A percentile compares a stretch with the other conserved stretches of the same genome.
phyloP scores from a whole-genome alignment of 2,329 filamentous ascomycete genomes.

The Venturia carpophila region DNA sequence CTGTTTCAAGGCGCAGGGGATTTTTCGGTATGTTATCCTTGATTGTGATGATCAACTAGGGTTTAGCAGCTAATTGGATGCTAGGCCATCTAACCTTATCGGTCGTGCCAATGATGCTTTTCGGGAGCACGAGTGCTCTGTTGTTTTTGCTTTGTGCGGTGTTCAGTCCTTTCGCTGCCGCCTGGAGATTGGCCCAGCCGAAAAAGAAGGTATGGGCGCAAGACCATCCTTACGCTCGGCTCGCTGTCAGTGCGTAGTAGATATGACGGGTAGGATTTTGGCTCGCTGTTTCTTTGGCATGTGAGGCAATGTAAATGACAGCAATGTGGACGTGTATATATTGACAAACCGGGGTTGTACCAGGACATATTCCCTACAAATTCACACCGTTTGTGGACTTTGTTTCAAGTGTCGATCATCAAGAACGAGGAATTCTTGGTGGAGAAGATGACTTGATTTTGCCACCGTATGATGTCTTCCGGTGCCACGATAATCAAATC shows the following conservation, averaged over 20 bases:
- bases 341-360: not conserved
- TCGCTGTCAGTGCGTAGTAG: not conserved
- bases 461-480: too few species aligned
- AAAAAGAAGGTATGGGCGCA: not conserved
- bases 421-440: too few species aligned
- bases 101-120: constrained; percentile 8
- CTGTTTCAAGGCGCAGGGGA: constrained; percentile 3
- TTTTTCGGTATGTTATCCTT: constrained; percentile 10
- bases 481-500: not conserved
- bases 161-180: not conserved
- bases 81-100: constrained; percentile 13
- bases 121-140: constrained; percentile 1
- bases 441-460: too few species aligned
- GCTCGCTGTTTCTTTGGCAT: not conserved
- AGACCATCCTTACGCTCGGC: not conserved
- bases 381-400: not conserved
- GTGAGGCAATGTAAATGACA: not conserved
- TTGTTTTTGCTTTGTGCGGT: constrained; percentile 4
- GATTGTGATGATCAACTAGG: not conserved
- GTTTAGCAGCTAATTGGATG: not conserved
- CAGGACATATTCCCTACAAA: not conserved
- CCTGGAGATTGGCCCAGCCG: not conserved
- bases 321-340: not conserved
- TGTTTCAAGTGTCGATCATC: not conserved
- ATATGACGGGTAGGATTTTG: not conserved